Evolutionary conservation across 805 yeast species (phyloP).

Genomic region (Candida sakaeoensis): DNA sequence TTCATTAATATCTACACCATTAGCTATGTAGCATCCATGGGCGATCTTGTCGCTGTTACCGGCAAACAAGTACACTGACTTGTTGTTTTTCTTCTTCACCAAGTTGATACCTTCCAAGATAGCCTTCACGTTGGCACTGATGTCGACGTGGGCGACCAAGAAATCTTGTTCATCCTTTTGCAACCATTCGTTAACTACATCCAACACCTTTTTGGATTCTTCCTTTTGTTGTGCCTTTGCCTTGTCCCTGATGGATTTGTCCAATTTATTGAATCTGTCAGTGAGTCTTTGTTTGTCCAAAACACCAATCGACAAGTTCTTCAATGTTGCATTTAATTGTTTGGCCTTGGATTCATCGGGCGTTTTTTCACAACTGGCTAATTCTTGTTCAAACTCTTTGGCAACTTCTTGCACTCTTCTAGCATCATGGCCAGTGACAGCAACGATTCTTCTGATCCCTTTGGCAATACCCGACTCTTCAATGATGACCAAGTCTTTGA

Average conservation of each 20-base stretch:
- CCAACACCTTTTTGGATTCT: conserved; percentile 78
- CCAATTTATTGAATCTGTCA: conserved; percentile 70
- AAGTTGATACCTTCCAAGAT: conserved; percentile 87
- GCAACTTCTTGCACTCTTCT: conserved; percentile 87
- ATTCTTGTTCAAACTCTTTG: conserved; percentile 57
- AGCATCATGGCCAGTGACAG: conserved; percentile 91
- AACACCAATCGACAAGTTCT: conserved; percentile 78
- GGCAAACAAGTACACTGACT: conserved; percentile 75
- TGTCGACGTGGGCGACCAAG: conserved; percentile 65
- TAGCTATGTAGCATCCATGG: conserved; percentile 88
- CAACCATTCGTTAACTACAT: conserved; percentile 70
- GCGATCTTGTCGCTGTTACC: conserved; percentile 85
- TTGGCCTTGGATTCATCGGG: conserved; percentile 76
- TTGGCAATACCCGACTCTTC: conserved; percentile 98
- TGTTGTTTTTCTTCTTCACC: conserved; percentile 72
- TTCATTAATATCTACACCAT: conserved; percentile 67
- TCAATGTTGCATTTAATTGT: conserved; percentile 78
- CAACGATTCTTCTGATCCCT: conserved; percentile 97
- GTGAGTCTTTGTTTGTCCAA: conserved; percentile 73
- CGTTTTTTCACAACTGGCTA: conserved; percentile 57
- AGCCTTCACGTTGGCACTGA: conserved; percentile 86
- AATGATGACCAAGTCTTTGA: conserved; percentile 80
- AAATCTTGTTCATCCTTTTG: conserved; percentile 44
- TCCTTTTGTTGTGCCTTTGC: conserved; percentile 83
- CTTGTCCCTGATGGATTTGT: conserved; percentile 85